These are phyloP conservation scores for Boletus barrowsii DNA, from an alignment of 768 basidiomycete genomes.

Conservation along the genomic window DNA sequence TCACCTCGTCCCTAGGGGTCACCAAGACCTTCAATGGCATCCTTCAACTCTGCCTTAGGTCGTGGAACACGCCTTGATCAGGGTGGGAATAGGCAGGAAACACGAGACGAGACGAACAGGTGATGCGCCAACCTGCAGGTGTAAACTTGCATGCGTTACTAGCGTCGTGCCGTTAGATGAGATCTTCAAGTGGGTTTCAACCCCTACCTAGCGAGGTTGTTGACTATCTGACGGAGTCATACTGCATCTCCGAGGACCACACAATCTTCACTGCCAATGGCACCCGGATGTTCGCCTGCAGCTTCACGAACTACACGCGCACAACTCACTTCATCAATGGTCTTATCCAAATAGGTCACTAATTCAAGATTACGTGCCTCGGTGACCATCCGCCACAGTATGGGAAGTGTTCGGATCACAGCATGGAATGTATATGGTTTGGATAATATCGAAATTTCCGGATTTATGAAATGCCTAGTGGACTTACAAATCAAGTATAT, in stretches of 20 bases:
- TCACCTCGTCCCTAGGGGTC: conserved; percentile 34
- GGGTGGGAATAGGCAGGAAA: conserved; percentile 24
- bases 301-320: conserved; percentile 46
- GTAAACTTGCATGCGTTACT: conserved; percentile 85
- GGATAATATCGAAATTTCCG: conserved; percentile 35
- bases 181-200: background rate
- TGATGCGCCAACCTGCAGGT: conserved; percentile 62
- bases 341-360: conserved; percentile 62
- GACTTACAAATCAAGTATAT: conserved; percentile 75
- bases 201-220: conserved; percentile 71
- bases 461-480: background rate
- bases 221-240: conserved; percentile 75
- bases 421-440: conserved; percentile 77
- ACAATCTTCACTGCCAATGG: conserved; percentile 41
- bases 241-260: conserved; percentile 84
- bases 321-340: conserved; percentile 53
- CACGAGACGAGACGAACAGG: conserved; percentile 64
- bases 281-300: conserved; percentile 42
- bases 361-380: conserved; percentile 66
- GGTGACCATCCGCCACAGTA: conserved; percentile 65
- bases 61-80: conserved; percentile 6
- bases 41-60: conserved; percentile 9
- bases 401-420: conserved; percentile 70
- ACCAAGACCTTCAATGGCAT: conserved; percentile 21
- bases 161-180: background rate